phyloP scores from a whole-genome alignment of 768 basidiomycete species.

The Russula foetens region DNA sequence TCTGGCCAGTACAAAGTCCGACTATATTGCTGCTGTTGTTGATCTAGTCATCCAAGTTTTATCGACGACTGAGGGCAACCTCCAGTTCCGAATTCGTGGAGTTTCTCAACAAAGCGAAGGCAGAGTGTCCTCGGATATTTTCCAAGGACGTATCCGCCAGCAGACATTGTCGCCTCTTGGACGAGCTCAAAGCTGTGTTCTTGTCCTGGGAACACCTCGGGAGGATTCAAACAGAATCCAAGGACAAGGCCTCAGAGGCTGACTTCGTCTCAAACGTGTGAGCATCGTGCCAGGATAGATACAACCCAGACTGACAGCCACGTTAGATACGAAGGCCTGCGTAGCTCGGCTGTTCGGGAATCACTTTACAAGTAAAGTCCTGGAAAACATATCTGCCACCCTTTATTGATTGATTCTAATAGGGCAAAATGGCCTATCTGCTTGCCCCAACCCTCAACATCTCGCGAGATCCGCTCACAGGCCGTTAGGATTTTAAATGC shows the following conservation, averaged over 20 bases:
- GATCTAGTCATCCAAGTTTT: conserved; percentile 24
- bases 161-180: conserved; percentile 25
- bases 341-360: conserved; percentile 35
- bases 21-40: neutral
- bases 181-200: conserved; percentile 35
- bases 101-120: conserved; percentile 30
- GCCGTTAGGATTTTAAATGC: conserved; percentile 36
- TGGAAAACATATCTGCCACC: neutral
- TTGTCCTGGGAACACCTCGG: conserved; percentile 38
- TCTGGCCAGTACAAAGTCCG: neutral
- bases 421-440: conserved; percentile 43
- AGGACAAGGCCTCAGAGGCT: conserved; percentile 45
- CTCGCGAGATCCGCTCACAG: conserved; percentile 24
- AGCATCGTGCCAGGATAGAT: conserved; percentile 17
- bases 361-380: conserved; percentile 36
- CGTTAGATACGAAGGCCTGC: conserved; percentile 40
- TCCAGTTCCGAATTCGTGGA: conserved; percentile 25
- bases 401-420: neutral
- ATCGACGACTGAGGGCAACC: conserved; percentile 22
- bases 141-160: conserved; percentile 22
- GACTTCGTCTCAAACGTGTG: conserved; percentile 50
- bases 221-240: conserved; percentile 34
- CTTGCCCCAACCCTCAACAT: conserved; percentile 37
- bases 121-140: conserved; percentile 35
- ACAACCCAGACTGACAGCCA: neutral